phyloP scores from a whole-genome alignment of 306 rosid genomes.

The Crotalaria pallida region DNA sequence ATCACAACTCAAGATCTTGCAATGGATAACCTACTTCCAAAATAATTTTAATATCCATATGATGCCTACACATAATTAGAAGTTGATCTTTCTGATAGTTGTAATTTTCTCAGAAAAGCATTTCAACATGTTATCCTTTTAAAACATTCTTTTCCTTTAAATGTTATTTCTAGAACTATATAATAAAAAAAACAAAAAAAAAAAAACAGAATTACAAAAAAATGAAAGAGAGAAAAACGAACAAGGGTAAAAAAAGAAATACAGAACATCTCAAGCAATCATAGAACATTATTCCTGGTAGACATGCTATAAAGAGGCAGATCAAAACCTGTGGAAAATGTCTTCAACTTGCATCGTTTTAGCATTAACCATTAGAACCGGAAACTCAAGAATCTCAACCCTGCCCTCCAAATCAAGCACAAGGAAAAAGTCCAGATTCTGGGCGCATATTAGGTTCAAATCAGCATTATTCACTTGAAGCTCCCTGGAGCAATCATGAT shows the following conservation, averaged over 20 bases:
- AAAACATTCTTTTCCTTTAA: not conserved
- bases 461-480: slow-evolving; percentile 49
- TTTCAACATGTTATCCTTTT: not conserved
- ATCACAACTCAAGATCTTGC: slow-evolving; percentile 1
- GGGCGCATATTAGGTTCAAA: slow-evolving; percentile 38
- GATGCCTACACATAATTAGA: not conserved
- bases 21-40: not conserved
- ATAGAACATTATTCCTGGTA: slow-evolving; percentile 8
- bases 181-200: not conserved
- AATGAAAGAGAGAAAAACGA: not conserved
- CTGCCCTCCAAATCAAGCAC: slow-evolving; percentile 98
- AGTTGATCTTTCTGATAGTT: not conserved
- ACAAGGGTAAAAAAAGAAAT: not conserved
- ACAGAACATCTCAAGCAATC: slow-evolving; percentile 5
- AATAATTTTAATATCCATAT: not conserved
- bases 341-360: slow-evolving; percentile 64
- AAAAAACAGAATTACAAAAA: not conserved
- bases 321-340: slow-evolving; percentile 88
- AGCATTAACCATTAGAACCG: slow-evolving; percentile 67
- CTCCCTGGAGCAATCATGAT: slow-evolving; percentile 71
- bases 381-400: slow-evolving; percentile 95
- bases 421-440: slow-evolving; percentile 70
- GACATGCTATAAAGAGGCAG: slow-evolving; percentile 21
- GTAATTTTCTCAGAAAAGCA: not conserved
- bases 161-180: not conserved